phyloP scores from a whole-genome alignment of 306 rosid species.

The Dicorynia guianensis region DNA sequence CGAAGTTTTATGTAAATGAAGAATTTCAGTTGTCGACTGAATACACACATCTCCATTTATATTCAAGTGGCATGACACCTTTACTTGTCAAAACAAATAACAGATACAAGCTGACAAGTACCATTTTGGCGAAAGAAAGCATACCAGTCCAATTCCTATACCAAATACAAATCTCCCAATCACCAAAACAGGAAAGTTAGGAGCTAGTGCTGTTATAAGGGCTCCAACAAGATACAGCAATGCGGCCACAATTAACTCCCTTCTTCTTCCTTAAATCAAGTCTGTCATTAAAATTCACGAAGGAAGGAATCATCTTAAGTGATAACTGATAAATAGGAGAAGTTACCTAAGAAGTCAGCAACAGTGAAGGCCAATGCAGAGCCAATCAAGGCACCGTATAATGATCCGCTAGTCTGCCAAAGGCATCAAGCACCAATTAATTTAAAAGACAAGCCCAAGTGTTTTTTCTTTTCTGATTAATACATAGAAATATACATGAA shows the following conservation, averaged over 20 bases:
- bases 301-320: slow-evolving; percentile 37
- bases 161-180: slow-evolving; percentile 82
- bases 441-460: slow-evolving; percentile 15
- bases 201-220: slow-evolving; percentile 73
- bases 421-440: slow-evolving; percentile 33
- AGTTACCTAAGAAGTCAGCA: slow-evolving; percentile 89
- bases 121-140: slow-evolving; percentile 28
- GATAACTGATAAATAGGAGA: slow-evolving; percentile 24
- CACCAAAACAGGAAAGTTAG: slow-evolving; percentile 74
- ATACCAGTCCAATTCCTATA: slow-evolving; percentile 93
- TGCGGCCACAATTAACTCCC: slow-evolving; percentile 83
- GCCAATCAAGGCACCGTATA: slow-evolving; percentile 96
- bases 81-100: slow-evolving; percentile 18
- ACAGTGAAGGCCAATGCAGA: slow-evolving; percentile 81
- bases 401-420: slow-evolving; percentile 96
- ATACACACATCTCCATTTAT: slow-evolving; percentile 27
- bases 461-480: slow-evolving; percentile 30
- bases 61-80: slow-evolving; percentile 19
- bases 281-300: slow-evolving; percentile 41
- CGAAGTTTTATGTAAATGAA: too few species aligned
- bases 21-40: neutral
- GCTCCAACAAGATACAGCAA: slow-evolving; percentile 83
- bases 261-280: slow-evolving; percentile 74
- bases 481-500: slow-evolving; percentile 26
- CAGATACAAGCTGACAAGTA: slow-evolving; percentile 28